Evolutionary conservation across 2,329 filamentous ascomycete genomes (phyloP).

Genomic region (Diplodia sapinea): DNA sequence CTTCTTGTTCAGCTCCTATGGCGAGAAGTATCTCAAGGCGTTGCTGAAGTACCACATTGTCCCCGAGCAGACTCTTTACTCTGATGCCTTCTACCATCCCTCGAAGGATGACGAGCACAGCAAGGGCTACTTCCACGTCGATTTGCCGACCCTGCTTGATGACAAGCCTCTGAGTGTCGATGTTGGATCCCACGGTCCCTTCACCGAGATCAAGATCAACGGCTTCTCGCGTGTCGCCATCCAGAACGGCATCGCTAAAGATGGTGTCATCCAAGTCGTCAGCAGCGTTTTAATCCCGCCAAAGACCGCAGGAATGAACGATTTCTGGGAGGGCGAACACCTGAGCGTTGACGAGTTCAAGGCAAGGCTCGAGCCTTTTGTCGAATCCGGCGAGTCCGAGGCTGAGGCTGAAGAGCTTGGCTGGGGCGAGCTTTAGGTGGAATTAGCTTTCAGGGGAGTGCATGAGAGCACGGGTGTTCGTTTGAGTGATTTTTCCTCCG

Average conservation of each 20-base stretch:
- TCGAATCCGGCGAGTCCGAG: constrained; percentile 35
- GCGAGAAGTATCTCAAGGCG: constrained; percentile 76
- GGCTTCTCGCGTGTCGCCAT: constrained; percentile 69
- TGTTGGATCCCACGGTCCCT: constrained; percentile 69
- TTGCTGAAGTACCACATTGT: constrained; percentile 81
- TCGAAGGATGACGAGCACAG: constrained; percentile 1
- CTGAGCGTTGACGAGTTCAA: constrained; percentile 67
- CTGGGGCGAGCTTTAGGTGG: constrained; percentile 26
- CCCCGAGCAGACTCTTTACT: constrained; percentile 77
- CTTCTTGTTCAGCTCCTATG: constrained; percentile 81
- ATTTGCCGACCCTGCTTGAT: constrained; percentile 74
- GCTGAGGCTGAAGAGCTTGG: constrained; percentile 11
- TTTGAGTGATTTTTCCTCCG: neutral
- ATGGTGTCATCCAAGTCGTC: constrained; percentile 84
- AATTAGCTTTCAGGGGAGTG: neutral
- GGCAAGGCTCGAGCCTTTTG: constrained; percentile 52
- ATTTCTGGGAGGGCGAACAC: constrained; percentile 44
- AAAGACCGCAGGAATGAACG: constrained; percentile 53
- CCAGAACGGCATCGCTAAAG: constrained; percentile 73
- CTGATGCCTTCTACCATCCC: constrained; percentile 73
- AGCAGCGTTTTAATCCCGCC: constrained; percentile 77
- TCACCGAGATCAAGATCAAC: constrained; percentile 76
- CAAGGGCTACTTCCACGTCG: constrained; percentile 56
- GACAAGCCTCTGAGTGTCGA: constrained; percentile 73
- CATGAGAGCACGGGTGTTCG: neutral